These are phyloP conservation scores for Penicillium italicum DNA, from an alignment of 2,329 filamentous ascomycete genomes.

Conservation along the genomic window DNA sequence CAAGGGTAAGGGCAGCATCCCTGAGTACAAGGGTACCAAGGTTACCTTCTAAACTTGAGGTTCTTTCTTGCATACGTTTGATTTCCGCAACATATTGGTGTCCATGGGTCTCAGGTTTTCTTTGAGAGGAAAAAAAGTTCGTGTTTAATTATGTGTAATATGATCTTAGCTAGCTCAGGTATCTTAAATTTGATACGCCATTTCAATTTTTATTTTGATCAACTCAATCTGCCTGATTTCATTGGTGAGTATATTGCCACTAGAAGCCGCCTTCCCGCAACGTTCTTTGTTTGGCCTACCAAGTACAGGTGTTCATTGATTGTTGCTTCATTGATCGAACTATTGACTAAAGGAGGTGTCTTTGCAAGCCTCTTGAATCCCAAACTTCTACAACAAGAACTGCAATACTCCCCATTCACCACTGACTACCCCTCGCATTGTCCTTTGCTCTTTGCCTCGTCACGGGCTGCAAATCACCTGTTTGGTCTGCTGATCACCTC, in stretches of 20 bases:
- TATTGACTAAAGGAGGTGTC: background rate
- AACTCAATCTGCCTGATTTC: background rate
- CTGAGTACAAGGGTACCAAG: constrained; percentile 75
- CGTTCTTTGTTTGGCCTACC: constrained; percentile 5
- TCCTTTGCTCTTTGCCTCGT: constrained; percentile 9
- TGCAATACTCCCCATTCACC: background rate
- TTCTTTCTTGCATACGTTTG: constrained; percentile 13
- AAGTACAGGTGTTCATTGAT: background rate
- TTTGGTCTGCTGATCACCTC: constrained; percentile 27
- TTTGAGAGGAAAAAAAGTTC: constrained; percentile 21
- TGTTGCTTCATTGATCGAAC: background rate
- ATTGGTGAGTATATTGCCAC: constrained; percentile 4
- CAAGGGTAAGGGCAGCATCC: constrained; percentile 54
- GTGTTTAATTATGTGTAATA: constrained; percentile 16
- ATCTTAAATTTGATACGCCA: constrained; percentile 21
- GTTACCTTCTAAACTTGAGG: constrained; percentile 57
- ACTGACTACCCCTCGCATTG: constrained; percentile 4
- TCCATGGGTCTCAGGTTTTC: constrained; percentile 19
- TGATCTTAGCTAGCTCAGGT: constrained; percentile 10
- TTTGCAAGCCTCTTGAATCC: background rate
- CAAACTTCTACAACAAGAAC: background rate
- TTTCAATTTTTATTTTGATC: constrained; percentile 4
- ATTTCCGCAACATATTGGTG: constrained; percentile 17
- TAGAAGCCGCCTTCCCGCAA: constrained; percentile 5
- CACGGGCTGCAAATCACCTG: constrained; percentile 27